A percentile compares a stretch with the other conserved stretches of the same genome.
Conservation (phyloP, 1,284 basidiomycete species). For the Cryptococcus jaspeensis region DNA sequence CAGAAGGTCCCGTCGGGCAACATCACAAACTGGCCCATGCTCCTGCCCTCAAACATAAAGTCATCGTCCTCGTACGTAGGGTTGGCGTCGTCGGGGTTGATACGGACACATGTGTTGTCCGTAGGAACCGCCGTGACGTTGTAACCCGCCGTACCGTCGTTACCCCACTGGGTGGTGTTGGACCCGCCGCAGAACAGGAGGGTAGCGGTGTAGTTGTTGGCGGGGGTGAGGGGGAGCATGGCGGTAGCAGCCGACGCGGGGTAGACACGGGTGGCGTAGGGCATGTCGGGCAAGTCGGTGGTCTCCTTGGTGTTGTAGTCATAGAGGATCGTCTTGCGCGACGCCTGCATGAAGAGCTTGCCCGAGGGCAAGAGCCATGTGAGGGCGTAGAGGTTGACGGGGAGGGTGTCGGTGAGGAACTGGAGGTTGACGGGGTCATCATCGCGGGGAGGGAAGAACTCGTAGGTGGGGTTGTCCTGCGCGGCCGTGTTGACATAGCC, state of each 20-base stretch:
- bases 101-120: conserved; percentile 55
- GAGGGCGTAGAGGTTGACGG: conserved; percentile 85
- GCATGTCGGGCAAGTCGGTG: conserved; percentile 51
- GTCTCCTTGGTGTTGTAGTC: conserved; percentile 60
- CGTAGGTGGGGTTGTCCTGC: conserved; percentile 78
- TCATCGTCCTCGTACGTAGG: conserved; percentile 65
- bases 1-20: conserved; percentile 49
- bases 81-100: conserved; percentile 71
- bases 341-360: conserved; percentile 75
- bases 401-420: conserved; percentile 79
- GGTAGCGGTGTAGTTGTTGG: conserved; percentile 81
- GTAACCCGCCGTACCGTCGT: conserved; percentile 46
- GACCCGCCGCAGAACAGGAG: conserved; percentile 86
- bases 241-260: conserved; percentile 86
- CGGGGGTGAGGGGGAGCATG: conserved; percentile 86
- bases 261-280: conserved; percentile 75
- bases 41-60: conserved; percentile 68
- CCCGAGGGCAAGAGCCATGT: conserved; percentile 77
- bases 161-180: conserved; percentile 55
- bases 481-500: conserved; percentile 63
- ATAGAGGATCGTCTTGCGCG: conserved; percentile 60
- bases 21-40: conserved; percentile 71
- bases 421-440: conserved; percentile 62
- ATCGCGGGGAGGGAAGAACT: conserved; percentile 69
- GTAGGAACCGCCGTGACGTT: conserved; percentile 51